Conservation (phyloP, 805 yeast genomes). For the Schwanniomyces vanrijiae region DNA sequence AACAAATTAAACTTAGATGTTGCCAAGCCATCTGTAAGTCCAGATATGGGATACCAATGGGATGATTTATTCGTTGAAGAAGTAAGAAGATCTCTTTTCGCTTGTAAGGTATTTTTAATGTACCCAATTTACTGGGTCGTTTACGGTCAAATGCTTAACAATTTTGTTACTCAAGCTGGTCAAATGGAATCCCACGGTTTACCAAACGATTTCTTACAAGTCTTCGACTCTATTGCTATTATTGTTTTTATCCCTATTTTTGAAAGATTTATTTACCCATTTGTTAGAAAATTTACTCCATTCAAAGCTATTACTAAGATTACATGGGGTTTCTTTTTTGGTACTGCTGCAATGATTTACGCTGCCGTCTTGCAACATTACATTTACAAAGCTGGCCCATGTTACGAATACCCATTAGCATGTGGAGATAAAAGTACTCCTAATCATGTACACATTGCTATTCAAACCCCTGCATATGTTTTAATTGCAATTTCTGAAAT, state of each 20-base stretch:
- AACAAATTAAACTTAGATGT: slow-evolving; percentile 51
- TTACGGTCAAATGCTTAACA: slow-evolving; percentile 69
- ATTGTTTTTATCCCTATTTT: slow-evolving; percentile 75
- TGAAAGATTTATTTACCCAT: slow-evolving; percentile 55
- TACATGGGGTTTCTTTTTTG: slow-evolving; percentile 66
- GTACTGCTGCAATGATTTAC: slow-evolving; percentile 65
- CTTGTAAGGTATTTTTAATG: slow-evolving; percentile 71
- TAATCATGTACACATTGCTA: slow-evolving; percentile 62
- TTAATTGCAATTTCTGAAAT: slow-evolving; percentile 75
- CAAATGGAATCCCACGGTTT: slow-evolving; percentile 72
- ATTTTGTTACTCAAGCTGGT: slow-evolving; percentile 73
- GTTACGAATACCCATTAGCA: slow-evolving; percentile 61
- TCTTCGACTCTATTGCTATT: slow-evolving; percentile 72
- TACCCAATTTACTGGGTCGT: slow-evolving; percentile 76
- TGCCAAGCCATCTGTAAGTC: slow-evolving; percentile 59
- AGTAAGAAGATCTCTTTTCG: slow-evolving; percentile 60
- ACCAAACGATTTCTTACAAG: slow-evolving; percentile 79
- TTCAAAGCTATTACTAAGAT: slow-evolving; percentile 75
- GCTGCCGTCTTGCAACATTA: slow-evolving; percentile 74
- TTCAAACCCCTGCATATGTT: slow-evolving; percentile 72
- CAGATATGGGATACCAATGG: slow-evolving; percentile 55
- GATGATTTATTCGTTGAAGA: slow-evolving; percentile 72
- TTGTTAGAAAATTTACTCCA: slow-evolving; percentile 45
- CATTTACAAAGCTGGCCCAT: slow-evolving; percentile 71
- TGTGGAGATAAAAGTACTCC: slow-evolving; percentile 50